Evolutionary conservation across 768 basidiomycete species (phyloP), one percentile per base, ranked within the genome.

Genomic region (Naganishia vishniacii): DNA sequence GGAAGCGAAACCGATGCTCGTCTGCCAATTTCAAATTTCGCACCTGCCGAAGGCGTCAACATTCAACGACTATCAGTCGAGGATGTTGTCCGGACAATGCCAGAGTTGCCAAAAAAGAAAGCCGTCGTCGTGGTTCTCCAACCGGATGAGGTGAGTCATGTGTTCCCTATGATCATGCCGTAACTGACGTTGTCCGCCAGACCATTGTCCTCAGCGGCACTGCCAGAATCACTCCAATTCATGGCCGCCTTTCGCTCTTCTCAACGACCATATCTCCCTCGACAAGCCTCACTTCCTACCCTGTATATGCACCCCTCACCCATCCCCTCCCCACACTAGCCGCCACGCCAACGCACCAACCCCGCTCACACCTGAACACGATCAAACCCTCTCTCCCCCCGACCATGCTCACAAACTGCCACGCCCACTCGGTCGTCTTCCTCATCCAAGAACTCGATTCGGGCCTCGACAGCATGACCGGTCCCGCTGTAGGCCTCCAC

Each of bases 271-370:
- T 78, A 15, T 13, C 18, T 18, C 62, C 72, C 18, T 68, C 71
- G n/a, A 48, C 41, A 13, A 40, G n/a, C 0, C n/a, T 23, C 16
- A 29, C 49, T 2, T 64, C 60, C 12, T 62, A 89, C 68, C 77
- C 76, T 13, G 79, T 93, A 28, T 93, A 84, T 71, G 87, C 89
- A 0, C 89, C 91, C 0, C 81, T 84, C 3, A 88, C 86, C 0
- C 84, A 88, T n/a, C 88, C 90, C 0, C 72, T 92, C 5, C 88
- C 90, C 0, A 72, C 80, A 76, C 65, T 82, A 79, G 74, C 16
- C 72, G 78, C 68, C 68, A 68, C 46, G 60, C 56, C 48, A 12
- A 48, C 67, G 16, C 7, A 1, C 28, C 23, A n/a, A 65, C 29
- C 3, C 53, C 13, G n/a, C 29, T 64, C 32, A 4, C 62, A 11